phyloP scores from a whole-genome alignment of 1,284 basidiomycete species.

The Cryptococcus sp. region DNA sequence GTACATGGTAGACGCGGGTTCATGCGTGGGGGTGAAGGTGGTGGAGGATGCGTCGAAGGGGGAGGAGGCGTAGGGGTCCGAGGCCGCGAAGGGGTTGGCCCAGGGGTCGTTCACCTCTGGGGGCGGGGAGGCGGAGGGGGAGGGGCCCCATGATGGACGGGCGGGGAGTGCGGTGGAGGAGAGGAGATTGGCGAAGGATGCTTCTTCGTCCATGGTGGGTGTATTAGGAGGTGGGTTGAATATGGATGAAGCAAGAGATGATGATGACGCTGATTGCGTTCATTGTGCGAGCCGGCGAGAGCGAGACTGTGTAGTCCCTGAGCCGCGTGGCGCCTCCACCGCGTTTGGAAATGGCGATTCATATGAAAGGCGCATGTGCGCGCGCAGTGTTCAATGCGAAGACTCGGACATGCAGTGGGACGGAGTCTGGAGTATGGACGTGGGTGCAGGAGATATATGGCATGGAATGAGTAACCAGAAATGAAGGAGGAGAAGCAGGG shows the following conservation, averaged over 20 bases:
- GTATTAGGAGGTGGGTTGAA: background rate
- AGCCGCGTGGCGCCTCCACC: no score
- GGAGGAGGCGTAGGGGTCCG: conserved; percentile 1
- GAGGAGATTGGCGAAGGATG: conserved; percentile 40
- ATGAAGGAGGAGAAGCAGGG: no score
- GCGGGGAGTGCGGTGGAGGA: conserved; percentile 34
- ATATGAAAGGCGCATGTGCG: no score
- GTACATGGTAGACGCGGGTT: background rate
- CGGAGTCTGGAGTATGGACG: no score
- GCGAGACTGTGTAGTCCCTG: no score
- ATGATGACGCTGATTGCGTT: background rate
- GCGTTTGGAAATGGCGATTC: no score
- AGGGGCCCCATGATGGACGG: conserved; percentile 27
- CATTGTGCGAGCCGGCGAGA: no score
- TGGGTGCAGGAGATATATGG: no score
- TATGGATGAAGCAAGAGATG: background rate
- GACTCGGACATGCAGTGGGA: no score
- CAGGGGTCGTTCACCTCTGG: conserved; percentile 37
- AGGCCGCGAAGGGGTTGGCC: conserved; percentile 48
- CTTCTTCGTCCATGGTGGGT: conserved; percentile 44
- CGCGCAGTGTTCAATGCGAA: no score
- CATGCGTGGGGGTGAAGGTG: background rate
- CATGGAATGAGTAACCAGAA: no score
- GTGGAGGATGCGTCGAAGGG: background rate
- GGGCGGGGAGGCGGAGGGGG: conserved; percentile 4